These are phyloP conservation scores for Phaeolepiota aurea DNA, from an alignment of 768 basidiomycete species.

Conservation along the genomic window DNA sequence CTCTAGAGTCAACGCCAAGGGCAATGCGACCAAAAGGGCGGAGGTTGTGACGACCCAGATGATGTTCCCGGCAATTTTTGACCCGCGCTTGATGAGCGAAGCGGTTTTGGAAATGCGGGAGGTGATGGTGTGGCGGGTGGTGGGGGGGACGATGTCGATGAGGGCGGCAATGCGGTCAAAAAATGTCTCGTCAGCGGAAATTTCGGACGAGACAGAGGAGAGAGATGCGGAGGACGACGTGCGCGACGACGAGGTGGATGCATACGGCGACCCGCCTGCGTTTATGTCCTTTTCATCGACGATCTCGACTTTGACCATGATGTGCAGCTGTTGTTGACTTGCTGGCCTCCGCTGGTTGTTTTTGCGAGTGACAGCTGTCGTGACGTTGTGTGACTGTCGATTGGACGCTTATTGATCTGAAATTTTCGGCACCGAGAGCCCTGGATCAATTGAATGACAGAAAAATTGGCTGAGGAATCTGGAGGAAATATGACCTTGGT, in stretches of 20 bases:
- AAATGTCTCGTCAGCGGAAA: slow-evolving; percentile 70
- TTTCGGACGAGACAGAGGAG: slow-evolving; percentile 69
- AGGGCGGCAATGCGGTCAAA: slow-evolving; percentile 86
- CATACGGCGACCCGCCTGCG: slow-evolving; percentile 59
- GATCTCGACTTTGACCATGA: slow-evolving; percentile 92
- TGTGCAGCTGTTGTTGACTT: slow-evolving; percentile 14
- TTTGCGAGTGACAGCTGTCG: slow-evolving; percentile 6
- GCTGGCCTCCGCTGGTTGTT: too few relatives aligned
- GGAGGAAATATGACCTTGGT: background rate
- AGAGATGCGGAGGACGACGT: slow-evolving; percentile 68
- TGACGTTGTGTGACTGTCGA: slow-evolving; percentile 12
- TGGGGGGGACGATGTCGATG: slow-evolving; percentile 91
- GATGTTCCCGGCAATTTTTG: slow-evolving; percentile 74
- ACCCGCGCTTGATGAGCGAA: slow-evolving; percentile 54
- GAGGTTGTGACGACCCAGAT: slow-evolving; percentile 95
- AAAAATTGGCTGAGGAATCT: too few relatives aligned
- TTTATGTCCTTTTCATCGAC: slow-evolving; percentile 80
- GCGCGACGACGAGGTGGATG: slow-evolving; percentile 66
- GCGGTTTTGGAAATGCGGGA: slow-evolving; percentile 53
- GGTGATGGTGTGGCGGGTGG: slow-evolving; percentile 72
- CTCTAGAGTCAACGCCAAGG: slow-evolving; percentile 87
- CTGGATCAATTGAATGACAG: background rate
- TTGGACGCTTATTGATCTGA: background rate
- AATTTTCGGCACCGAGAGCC: background rate
- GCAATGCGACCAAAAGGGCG: slow-evolving; percentile 88